Conservation (phyloP, 345 rosid species). For the Limnanthes douglasii region DNA sequence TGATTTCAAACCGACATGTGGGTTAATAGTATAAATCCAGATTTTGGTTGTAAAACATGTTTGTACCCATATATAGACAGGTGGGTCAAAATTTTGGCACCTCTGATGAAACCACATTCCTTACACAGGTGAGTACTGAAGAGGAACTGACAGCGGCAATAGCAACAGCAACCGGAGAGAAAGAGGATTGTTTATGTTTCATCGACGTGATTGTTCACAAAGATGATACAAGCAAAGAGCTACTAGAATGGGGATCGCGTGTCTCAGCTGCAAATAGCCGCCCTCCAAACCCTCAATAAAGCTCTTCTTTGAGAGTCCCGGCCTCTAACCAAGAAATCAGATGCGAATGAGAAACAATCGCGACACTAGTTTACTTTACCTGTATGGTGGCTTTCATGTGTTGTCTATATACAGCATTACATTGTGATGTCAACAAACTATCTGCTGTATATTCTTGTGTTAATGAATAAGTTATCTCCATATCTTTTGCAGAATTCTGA, state of each 20-base stretch:
- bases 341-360: no score
- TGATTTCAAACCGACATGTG: neutral
- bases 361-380: no score
- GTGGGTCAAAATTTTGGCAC: no score
- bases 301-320: no score
- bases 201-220: slow-evolving; percentile 51
- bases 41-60: neutral
- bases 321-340: no score
- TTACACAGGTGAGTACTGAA: slow-evolving; percentile 34
- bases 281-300: slow-evolving; percentile 56
- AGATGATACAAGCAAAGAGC: slow-evolving; percentile 76
- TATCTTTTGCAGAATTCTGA: no score
- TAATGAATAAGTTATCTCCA: no score
- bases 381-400: no score
- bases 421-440: no score
- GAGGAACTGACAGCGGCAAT: slow-evolving; percentile 34
- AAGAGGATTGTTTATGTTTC: slow-evolving; percentile 44
- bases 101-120: slow-evolving; percentile 1
- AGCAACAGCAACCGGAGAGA: slow-evolving; percentile 20
- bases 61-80: no score
- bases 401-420: no score
- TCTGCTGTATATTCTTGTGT: no score
- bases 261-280: slow-evolving; percentile 57
- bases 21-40: neutral
- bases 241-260: slow-evolving; percentile 72